phyloP scores from a whole-genome alignment of 1,139 yeast genomes.

The Meyerozyma athensensis region DNA sequence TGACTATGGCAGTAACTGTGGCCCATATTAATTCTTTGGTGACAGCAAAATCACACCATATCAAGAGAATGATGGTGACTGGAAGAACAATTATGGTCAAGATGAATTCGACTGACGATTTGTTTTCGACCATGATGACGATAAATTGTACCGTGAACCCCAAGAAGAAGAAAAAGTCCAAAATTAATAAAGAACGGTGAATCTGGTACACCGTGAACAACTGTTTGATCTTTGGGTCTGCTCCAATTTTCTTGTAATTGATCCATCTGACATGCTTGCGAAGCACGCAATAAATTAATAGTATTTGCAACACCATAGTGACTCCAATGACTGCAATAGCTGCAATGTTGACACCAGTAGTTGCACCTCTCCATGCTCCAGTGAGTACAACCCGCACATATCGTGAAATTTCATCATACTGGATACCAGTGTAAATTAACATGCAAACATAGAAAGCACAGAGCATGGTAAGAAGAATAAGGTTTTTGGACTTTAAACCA shows the following conservation, averaged over 20 bases:
- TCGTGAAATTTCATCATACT: constrained; percentile 38
- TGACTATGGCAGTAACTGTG: constrained; percentile 24
- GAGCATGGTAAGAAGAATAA: constrained; percentile 37
- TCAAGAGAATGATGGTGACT: constrained; percentile 35
- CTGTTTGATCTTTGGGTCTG: constrained; percentile 37
- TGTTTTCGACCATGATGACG: constrained; percentile 41
- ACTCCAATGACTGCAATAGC: constrained; percentile 41
- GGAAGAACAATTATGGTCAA: constrained; percentile 49
- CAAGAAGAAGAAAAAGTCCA: constrained; percentile 47
- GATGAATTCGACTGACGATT: constrained; percentile 42
- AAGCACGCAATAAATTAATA: constrained; percentile 32
- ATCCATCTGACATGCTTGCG: constrained; percentile 45
- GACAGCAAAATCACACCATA: constrained; percentile 35
- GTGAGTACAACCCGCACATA: constrained; percentile 19
- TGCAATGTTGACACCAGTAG: constrained; percentile 39
- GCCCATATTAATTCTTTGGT: constrained; percentile 32
- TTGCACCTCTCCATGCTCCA: constrained; percentile 25
- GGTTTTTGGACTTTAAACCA: constrained; percentile 40
- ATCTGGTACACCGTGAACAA: constrained; percentile 40
- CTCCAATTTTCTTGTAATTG: constrained; percentile 49
- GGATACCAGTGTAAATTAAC: constrained; percentile 49
- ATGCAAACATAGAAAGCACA: constrained; percentile 44
- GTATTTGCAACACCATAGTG: constrained; percentile 31
- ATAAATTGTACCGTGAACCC: constrained; percentile 53
- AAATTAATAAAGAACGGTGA: constrained; percentile 39